Evolutionary conservation across 2,329 filamentous ascomycete species (phyloP), one percentile per base, ranked within the genome.

Genomic region (Colletotrichum sp.): DNA sequence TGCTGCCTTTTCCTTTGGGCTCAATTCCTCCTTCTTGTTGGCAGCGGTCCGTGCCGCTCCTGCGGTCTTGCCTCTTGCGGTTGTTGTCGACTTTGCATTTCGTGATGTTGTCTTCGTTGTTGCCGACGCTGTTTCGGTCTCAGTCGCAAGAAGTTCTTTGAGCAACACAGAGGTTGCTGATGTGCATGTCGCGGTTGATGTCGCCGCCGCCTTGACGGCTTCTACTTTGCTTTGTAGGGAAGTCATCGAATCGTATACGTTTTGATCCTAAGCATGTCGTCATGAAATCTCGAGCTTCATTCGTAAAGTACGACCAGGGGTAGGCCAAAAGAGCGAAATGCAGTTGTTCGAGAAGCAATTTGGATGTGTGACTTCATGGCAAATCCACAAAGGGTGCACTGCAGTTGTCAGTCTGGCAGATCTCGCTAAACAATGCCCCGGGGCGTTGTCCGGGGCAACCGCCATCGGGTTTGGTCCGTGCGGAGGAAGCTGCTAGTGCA

Each of bases 1-100:
- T 60, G 91, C 87, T 67, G 92, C 92, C 82, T 90, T 92, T 74
- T 95, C 93, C 79, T 90, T 91, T 7, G 87, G 81, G 6, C 89
- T 85, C 34, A 93, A 83, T 63, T 85, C 84, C 67, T 86, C 85
- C 39, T 83, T 82, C 60, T 82, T 83, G 39, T 87, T 78, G 77
- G 83, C 78, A 10, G 64, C 79, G 78, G 83, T 78, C 77, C 81
- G 81, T n/a, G 82, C 76, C 24, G 81, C 81, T 3, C 81, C 68
- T 36, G 78, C 77, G 68, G 78, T 60, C 6, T 80, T 79, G 72
- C 79, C 79, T 77, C 80, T 87, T 9, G 49, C 13, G 49, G 80
- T 79, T 55, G 79, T 69, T n/a, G 82, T 70, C 52, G 77, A 78
- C 60, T 80, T 79, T 77, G 80, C 82, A 6, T 81, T 71, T 71